These are phyloP conservation scores for Fusarium pseudocircinatum DNA, from an alignment of 2,329 filamentous ascomycete species.

Conservation along the genomic window DNA sequence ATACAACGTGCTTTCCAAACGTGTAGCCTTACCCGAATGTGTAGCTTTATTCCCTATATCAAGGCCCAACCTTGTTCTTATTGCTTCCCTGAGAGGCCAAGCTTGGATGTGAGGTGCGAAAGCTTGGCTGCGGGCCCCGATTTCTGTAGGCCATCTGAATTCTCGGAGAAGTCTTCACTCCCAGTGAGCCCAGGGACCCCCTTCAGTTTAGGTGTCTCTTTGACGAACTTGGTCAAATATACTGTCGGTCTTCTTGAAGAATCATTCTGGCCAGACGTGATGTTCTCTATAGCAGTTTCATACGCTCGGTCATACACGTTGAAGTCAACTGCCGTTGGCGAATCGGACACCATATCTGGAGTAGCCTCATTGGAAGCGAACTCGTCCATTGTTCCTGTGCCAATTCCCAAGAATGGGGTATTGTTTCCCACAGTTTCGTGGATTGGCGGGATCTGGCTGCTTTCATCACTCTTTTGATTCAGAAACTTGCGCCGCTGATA, in stretches of 20 bases:
- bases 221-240: constrained; percentile 61
- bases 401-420: constrained; percentile 79
- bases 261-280: constrained; percentile 56
- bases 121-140: constrained; percentile 30
- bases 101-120: constrained; percentile 35
- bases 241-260: constrained; percentile 54
- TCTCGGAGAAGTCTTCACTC: constrained; percentile 23
- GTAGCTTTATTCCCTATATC: background rate
- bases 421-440: constrained; percentile 70
- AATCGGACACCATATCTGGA: constrained; percentile 76
- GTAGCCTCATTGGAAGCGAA: constrained; percentile 52
- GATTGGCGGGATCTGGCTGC: constrained; percentile 61
- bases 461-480: constrained; percentile 38
- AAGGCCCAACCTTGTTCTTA: background rate
- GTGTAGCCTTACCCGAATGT: background rate
- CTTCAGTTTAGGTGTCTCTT: constrained; percentile 54
- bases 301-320: constrained; percentile 92
- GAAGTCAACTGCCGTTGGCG: constrained; percentile 83
- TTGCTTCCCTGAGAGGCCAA: constrained; percentile 30
- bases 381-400: constrained; percentile 66
- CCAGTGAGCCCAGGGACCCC: constrained; percentile 49
- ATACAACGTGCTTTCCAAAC: constrained; percentile 1
- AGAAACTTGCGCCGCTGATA: constrained; percentile 57
- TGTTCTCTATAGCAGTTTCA: constrained; percentile 77
- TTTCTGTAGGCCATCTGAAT: constrained; percentile 6